Conservation (phyloP, 2,329 filamentous ascomycete genomes). For the Sphaerulina populicola region DNA sequence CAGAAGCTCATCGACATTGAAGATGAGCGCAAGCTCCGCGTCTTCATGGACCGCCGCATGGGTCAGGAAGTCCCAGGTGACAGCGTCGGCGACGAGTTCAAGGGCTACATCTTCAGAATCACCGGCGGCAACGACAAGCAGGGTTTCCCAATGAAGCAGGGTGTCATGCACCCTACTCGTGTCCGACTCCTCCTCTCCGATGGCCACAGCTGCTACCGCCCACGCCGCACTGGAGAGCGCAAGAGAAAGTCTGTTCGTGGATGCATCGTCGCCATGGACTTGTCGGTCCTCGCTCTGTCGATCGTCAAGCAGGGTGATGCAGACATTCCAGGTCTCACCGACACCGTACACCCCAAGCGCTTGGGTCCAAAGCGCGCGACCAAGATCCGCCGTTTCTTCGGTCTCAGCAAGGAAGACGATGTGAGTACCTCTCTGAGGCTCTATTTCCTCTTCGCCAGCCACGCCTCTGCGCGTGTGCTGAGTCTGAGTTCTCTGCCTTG, state of each 20-base stretch:
- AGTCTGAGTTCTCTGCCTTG: conserved; percentile 13
- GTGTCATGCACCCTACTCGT: conserved; percentile 97
- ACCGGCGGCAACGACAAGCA: conserved; percentile 99
- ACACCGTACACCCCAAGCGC: conserved; percentile 97
- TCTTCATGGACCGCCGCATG: conserved; percentile 99
- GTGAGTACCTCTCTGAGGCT: conserved; percentile 58
- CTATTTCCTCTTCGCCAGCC: conserved; percentile 52
- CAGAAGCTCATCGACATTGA: conserved; percentile 99
- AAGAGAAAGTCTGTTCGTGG: conserved; percentile 99
- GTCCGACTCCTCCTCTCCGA: conserved; percentile 92
- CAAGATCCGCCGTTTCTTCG: conserved; percentile 99
- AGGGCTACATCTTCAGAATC: conserved; percentile 99
- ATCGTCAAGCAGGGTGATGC: conserved; percentile 96
- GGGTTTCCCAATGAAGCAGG: conserved; percentile 99
- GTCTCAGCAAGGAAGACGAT: conserved; percentile 99
- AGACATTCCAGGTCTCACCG: conserved; percentile 93
- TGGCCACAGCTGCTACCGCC: conserved; percentile 98
- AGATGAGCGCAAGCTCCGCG: conserved; percentile 97
- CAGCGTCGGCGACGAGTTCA: conserved; percentile 97
- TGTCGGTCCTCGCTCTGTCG: conserved; percentile 86
- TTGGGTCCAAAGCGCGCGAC: conserved; percentile 99
- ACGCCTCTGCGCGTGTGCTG: conserved; percentile 11
- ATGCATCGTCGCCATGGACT: conserved; percentile 94
- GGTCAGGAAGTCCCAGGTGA: conserved; percentile 87
- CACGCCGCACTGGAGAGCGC: conserved; percentile 94